Percentiles rank a stretch among this genome's conserved stretches.
Conservation (phyloP, 2,329 filamentous ascomycete species). For the Colletotrichum gigasporum region DNA sequence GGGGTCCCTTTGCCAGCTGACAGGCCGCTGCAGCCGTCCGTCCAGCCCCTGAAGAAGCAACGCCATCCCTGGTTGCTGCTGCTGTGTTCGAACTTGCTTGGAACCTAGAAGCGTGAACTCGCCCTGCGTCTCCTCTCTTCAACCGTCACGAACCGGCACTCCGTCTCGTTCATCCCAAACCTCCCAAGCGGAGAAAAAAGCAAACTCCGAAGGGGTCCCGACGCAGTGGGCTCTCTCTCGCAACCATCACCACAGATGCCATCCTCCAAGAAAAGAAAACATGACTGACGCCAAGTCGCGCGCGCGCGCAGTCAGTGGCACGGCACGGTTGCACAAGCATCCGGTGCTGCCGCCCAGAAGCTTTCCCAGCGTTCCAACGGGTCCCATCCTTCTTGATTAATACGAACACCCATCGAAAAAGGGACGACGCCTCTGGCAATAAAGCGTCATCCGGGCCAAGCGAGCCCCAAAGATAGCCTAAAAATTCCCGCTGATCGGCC, state of each 20-base stretch:
- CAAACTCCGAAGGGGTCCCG: slow-evolving; percentile 1
- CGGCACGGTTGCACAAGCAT: too few relatives aligned
- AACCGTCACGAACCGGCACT: neutral
- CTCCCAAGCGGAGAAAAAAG: neutral
- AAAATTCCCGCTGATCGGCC: slow-evolving; percentile 15
- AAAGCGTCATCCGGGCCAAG: neutral
- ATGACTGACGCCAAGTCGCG: neutral
- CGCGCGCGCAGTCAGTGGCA: too few relatives aligned
- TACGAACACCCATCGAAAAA: slow-evolving; percentile 3
- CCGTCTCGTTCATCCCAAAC: neutral
- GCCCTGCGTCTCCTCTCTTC: slow-evolving; percentile 13
- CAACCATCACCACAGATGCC: neutral
- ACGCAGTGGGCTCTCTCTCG: neutral
- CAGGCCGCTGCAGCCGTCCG: neutral
- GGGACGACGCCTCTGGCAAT: neutral
- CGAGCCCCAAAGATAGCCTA: neutral
- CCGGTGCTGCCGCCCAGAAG: slow-evolving; percentile 13
- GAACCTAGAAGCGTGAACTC: too few relatives aligned
- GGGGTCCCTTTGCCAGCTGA: neutral
- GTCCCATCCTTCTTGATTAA: slow-evolving; percentile 24
- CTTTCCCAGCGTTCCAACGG: slow-evolving; percentile 19
- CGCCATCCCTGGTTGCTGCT: neutral
- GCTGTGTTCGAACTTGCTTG: neutral
- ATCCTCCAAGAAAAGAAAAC: neutral
- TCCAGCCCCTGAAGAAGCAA: slow-evolving; percentile 18